These are phyloP conservation scores for Limtongozyma cylindracea DNA, from an alignment of 805 yeast species.

Conservation along the genomic window DNA sequence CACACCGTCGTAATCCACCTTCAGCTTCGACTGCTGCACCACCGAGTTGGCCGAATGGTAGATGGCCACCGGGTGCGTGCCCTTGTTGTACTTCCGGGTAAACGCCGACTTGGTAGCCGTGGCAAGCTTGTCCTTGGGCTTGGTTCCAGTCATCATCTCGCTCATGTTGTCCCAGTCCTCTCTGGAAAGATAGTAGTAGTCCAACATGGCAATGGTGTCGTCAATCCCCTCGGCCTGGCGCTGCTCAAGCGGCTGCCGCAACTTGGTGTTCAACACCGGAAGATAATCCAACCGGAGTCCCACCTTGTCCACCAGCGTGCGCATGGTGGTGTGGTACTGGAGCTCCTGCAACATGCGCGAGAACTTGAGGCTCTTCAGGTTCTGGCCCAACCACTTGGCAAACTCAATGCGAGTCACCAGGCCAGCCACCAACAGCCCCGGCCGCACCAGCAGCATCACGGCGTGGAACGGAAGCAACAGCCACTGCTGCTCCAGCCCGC, in stretches of 20 bases:
- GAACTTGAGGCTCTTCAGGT: slow-evolving; percentile 62
- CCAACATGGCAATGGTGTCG: slow-evolving; percentile 49
- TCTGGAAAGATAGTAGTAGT: slow-evolving; percentile 60
- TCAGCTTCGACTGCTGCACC: slow-evolving; percentile 6
- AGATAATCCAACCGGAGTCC: slow-evolving; percentile 60
- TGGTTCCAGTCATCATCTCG: slow-evolving; percentile 60
- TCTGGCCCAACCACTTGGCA: slow-evolving; percentile 75
- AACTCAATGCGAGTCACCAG: slow-evolving; percentile 50
- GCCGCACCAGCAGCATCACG: slow-evolving; percentile 60
- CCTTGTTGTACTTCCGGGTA: slow-evolving; percentile 60
- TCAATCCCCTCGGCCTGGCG: slow-evolving; percentile 38
- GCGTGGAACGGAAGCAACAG: slow-evolving; percentile 82
- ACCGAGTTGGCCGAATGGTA: slow-evolving; percentile 47
- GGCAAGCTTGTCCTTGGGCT: slow-evolving; percentile 26
- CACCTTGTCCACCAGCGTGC: slow-evolving; percentile 48
- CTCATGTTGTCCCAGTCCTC: slow-evolving; percentile 82
- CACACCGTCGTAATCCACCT: slow-evolving; percentile 52
- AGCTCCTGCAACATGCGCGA: slow-evolving; percentile 62
- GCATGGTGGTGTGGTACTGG: slow-evolving; percentile 66
- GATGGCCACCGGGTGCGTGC: slow-evolving; percentile 66
- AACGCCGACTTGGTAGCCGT: slow-evolving; percentile 66
- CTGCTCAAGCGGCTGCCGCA: slow-evolving; percentile 30
- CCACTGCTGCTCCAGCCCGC: slow-evolving; percentile 89
- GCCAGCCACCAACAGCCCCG: slow-evolving; percentile 56
- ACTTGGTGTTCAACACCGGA: slow-evolving; percentile 29